Evolutionary conservation across 2,329 filamentous ascomycete species (phyloP), one percentile per base, ranked within the genome.

Genomic region (Tolypocladium tropicale): DNA sequence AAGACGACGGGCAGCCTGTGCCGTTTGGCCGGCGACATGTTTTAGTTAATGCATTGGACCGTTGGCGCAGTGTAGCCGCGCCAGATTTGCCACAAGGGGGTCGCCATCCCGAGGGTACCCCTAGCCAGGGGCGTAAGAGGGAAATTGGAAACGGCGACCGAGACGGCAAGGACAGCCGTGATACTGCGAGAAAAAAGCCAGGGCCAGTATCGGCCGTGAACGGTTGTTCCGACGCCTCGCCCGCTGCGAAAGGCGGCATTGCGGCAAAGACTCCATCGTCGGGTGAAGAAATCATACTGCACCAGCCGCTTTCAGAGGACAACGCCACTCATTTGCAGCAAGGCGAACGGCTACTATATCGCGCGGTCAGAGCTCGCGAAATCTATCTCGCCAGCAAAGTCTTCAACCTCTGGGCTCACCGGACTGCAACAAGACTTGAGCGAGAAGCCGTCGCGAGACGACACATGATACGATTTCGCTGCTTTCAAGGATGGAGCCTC

Each of bases 401-500:
- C 21, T 71, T 68, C 57, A 72, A 68, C 56, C 70, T 70, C 60
- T 95, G 90, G 90, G 80, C 81, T 12, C 78, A 80, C 55, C 76
- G 79, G 53, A 79, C 88, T 12, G 78, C 77, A 6, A 83, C 88
- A 16, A 82, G 89, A 64, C 75, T 84, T 18, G 78, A 83, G 59
- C 80, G 82, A 43, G 89, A 88, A 4, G 82, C 80, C 5, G 77
- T 83, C 46, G 89, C 88, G 23, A 79, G 87, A 59, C 77, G 83
- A 59, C 87, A 90, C 66, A 83, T 92, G 58, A 72, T 94, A 55
- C 78, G 85, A 55, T 82, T 74, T 57, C 73, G 74, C 12, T 73
- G 68, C 55, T 74, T 73, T 55, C 63, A 64, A 43, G 65, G 65
- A 39, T 74, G 71, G 71, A 68, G 63, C 34, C 66, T 70, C 53